phyloP scores from a whole-genome alignment of 306 rosid species.

The Pyrus bretschneideri region DNA sequence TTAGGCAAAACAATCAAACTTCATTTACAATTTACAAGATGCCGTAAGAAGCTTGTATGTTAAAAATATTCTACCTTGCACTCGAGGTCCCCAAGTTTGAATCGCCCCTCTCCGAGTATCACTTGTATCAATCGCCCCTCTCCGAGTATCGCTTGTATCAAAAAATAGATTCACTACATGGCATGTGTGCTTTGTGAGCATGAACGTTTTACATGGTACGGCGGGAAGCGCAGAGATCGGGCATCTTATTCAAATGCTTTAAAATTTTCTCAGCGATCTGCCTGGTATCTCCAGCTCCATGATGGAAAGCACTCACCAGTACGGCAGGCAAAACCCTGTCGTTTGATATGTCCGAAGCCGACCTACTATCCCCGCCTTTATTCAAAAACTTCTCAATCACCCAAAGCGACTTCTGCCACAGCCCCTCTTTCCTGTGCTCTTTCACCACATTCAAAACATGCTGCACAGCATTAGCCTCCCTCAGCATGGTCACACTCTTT shows the following conservation, averaged over 20 bases:
- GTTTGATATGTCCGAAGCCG: constrained; percentile 25
- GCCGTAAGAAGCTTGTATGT: neutral
- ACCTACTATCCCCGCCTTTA: constrained; percentile 26
- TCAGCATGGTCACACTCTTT: constrained; percentile 28
- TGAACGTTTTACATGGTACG: neutral
- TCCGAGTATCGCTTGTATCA: neutral
- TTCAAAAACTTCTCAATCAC: constrained; percentile 36
- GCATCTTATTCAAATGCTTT: constrained; percentile 38
- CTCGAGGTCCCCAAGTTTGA: neutral
- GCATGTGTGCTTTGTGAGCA: neutral
- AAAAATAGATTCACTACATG: neutral
- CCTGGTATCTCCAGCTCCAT: constrained; percentile 30
- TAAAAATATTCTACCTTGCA: neutral
- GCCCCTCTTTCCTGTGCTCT: constrained; percentile 29
- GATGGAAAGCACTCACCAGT: constrained; percentile 37
- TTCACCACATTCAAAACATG: constrained; percentile 27
- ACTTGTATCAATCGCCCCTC: neutral
- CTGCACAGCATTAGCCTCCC: constrained; percentile 14
- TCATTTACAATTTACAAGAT: neutral
- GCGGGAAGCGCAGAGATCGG: constrained; percentile 13
- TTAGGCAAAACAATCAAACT: too few species aligned
- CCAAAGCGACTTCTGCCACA: constrained; percentile 43
- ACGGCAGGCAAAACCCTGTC: constrained; percentile 32
- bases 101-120: neutral
- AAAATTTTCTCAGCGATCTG: constrained; percentile 37